Percentiles rank a stretch among this genome's conserved stretches.
Conservation (phyloP, 768 basidiomycete genomes). For the Galerina marginata region DNA sequence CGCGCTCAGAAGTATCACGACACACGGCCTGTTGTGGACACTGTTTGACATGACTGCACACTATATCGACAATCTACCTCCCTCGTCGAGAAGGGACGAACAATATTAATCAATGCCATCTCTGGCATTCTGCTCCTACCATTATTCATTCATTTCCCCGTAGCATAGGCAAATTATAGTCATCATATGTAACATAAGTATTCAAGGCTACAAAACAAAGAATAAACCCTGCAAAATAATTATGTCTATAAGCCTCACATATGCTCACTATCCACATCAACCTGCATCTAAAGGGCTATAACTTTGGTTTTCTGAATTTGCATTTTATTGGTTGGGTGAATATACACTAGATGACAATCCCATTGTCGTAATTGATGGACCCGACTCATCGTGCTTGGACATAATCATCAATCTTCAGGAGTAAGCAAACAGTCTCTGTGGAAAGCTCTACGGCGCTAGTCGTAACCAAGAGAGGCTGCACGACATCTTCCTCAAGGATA, state of each 20-base stretch:
- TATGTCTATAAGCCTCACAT: neutral
- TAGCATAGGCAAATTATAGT: slow-evolving; percentile 35
- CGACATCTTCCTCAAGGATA: slow-evolving; percentile 96
- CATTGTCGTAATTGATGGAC: neutral
- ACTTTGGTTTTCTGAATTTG: neutral
- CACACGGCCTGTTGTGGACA: slow-evolving; percentile 94
- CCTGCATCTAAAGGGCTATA: too few relatives aligned
- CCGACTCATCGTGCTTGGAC: slow-evolving; percentile 69
- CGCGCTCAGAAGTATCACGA: slow-evolving; percentile 89
- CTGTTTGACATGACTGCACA: slow-evolving; percentile 82
- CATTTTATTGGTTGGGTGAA: neutral
- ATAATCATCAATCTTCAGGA: slow-evolving; percentile 96
- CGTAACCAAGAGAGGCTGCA: slow-evolving; percentile 93
- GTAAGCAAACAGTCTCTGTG: slow-evolving; percentile 95
- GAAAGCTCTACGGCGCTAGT: slow-evolving; percentile 95
- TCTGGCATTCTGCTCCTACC: slow-evolving; percentile 8
- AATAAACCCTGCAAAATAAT: neutral
- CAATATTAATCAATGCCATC: slow-evolving; percentile 24
- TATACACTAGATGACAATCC: too few relatives aligned
- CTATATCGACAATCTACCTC: slow-evolving; percentile 68
- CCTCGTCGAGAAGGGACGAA: slow-evolving; percentile 28
- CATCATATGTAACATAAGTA: slow-evolving; percentile 32
- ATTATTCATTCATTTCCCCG: slow-evolving; percentile 15
- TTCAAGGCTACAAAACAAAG: slow-evolving; percentile 1
- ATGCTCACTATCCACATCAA: too few relatives aligned